Base-by-base conservation (phyloP, 73 alveolate species). In the Blepharisma stoltei region DNA sequence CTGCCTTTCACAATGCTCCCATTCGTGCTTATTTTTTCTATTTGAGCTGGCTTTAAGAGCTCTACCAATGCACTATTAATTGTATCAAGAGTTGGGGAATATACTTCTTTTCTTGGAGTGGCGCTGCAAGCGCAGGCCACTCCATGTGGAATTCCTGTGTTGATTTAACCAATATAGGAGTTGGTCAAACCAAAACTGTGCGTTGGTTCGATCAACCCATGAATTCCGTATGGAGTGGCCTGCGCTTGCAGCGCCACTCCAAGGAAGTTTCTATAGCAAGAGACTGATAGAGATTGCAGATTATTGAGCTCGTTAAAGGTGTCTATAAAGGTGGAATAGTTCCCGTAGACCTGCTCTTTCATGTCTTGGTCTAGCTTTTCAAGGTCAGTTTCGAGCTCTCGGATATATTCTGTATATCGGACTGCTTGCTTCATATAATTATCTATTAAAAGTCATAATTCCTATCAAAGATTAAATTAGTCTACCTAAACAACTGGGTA, bases 251-350 rank as follows among this genome's bases (percentile, higher is more conserved):
- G n/a, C n/a, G n/a, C n/a, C n/a, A n/a, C n/a, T n/a, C n/a, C n/a
- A n/a, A n/a, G n/a, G n/a, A n/a, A n/a, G n/a, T n/a, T n/a, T n/a
- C n/a, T n/a, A n/a, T 32, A 32, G 45, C 73, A 60, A 3, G 14
- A n/a, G 73, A 60, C 23, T 60, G 73, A 60, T 60, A 60, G 46
- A 14, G 73, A 60, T 60, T 60, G 73, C 14, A 60, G n/a, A 20
- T 25, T 25, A 2, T 25, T 60, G 46, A 60, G 23, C 47, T 60
- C 73, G 2, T 60, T 14, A 38, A 60, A 60, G 0, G 23, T 60
- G 2, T 60, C 73, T 1, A 60, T 60, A 25, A 60, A 60, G 1
- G n/a, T 60, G n/a, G 46, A 20, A 25, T 60, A 60, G 73, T 60
- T n/a, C 18, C 73, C 23, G 5, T 18, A 60, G 23, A 60, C 73